Base-by-base conservation (phyloP, 768 basidiomycete species). In the Russula abietina region DNA sequence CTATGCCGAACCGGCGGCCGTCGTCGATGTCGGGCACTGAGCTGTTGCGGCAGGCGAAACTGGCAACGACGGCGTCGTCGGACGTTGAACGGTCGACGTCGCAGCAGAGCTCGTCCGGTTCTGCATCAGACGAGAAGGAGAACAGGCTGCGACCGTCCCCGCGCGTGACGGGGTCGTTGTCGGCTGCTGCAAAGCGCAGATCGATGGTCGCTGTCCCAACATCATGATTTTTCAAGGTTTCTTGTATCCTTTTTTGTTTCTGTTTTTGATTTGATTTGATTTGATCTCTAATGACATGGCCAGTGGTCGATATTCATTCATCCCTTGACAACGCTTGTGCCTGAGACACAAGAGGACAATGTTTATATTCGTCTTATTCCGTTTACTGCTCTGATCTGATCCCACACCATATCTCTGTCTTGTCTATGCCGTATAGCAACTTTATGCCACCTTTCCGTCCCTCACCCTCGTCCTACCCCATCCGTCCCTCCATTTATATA, bases 11-110 rank as follows among this genome's bases (percentile, higher is more conserved):
- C 17, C 66, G 66, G 16, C 60, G 64, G 9, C 55, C 66, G 7
- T 32, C 49, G 1, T 67, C 66, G 36, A 61, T 66, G 57, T 66
- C 57, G 14, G 66, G 65, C 19, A 57, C 66, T 0, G 66, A 67
- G 50, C 39, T 59, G 6, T 22, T 57, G 54, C 66, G 66, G 28
- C 48, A 61, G 45, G 56, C 59, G 22, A 62, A 61, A 55, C 59
- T 57, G 7, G 61, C 54, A 6, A 41, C 28, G 10, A 17, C 61
- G n/a, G 2, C 30, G 12, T 30, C 45, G 38, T 64, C 62, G 19
- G 62, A 63, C 46, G 52, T 55, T 11, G 58, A 59, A 9, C 58
- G 19, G 14, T 64, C 61, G 30, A 62, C 60, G 28, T 50, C 54
- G 49, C 33, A 55, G 19, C 45, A 5, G 43, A 46, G 53, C 8